Evolutionary conservation across 805 yeast species (phyloP), one percentile per base, ranked within the genome.

Genomic region (Candida parachauliodes): DNA sequence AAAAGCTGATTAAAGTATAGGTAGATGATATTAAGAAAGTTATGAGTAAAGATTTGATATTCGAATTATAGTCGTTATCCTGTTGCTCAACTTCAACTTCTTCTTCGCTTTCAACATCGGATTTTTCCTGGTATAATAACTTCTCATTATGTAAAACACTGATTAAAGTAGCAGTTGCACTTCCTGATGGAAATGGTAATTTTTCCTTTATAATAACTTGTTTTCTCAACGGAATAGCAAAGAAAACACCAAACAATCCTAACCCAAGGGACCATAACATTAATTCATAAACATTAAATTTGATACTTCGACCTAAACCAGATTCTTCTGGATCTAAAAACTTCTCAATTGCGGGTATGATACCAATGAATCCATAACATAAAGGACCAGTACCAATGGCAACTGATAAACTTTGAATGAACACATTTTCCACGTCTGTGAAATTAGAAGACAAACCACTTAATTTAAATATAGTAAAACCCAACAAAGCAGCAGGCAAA

Each of bases 341-440:
- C 62, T 88, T 87, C 53, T 91, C 98, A 37, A 91, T 82, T 1
- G 98, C 98, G 0, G 98, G 98, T 1, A 93, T 74, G 4, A 94
- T 89, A 1, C 98, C 98, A 15, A 91, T 94, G 45, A 91, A 77
- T 0, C 98, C 98, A 60, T 84, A 91, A 0, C 96, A 94, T 44
- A 91, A 67, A 0, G 98, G 98, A 0, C 98, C 98, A 0, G 98
- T 93, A 1, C 98, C 98, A 1, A 87, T 94, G 0, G 98, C 97
- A 4, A 93, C 97, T 0, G 98, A 88, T 21, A 91, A 78, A 57
- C 96, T 86, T 55, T 88, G 96, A 1, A 87, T 82, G 54, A 77
- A 87, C 4, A 91, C 98, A 51, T 88, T 91, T 54, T 93, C 98
- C n/a, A 87, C 96, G 46, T 88, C 96, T 0, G 93, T 77, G 41